Evolutionary conservation across 1,284 basidiomycete species (phyloP), one percentile per base, ranked within the genome.

Genomic region (Marasmius tenuissimus): DNA sequence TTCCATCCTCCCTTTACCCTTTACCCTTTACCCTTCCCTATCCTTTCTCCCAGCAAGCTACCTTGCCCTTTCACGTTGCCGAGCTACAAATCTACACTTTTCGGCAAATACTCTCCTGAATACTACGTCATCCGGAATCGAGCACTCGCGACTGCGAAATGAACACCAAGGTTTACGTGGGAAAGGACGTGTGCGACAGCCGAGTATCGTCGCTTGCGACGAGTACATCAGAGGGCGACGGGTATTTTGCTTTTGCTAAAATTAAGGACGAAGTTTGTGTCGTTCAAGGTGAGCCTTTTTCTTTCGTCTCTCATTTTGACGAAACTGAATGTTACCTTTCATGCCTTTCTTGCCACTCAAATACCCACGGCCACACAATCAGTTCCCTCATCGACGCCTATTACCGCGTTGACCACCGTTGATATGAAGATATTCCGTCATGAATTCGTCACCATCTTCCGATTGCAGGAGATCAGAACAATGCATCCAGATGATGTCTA

Each of bases 371-470:
- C 10, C 40, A 37, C 4, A 54, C 61, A 35, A 18, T 14, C 61
- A 69, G 56, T 60, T 35, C 61, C 61, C 8, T 54, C 61, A 45
- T 27, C 58, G 54, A 60, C 65, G 14, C 48, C 62, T n/a, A 51
- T 73, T 62, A 76, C 78, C 3, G 69, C 78, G 38, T 66, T 79
- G 50, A 73, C 75, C 4, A 70, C 78, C 8, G 71, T 80, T 22
- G 77, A 80, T 53, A 76, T 81, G 20, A 80, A 80, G 67, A 71
- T 86, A 59, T 86, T 85, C 71, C 78, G 78, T 50, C 84, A 86
- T 66, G 84, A 86, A 70, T 85, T 85, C 67, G 80, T 81, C 69
- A 81, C 81, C 64, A 84, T 86, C 54, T 86, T 86, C 67, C 82
- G 84, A 48, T 79, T 83, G 63, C 76, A 76, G 1, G 77, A 85